A percentile compares a stretch with the other conserved stretches of the same genome.
These are phyloP conservation scores for Populus ilicifolia DNA, from an alignment of 345 rosid genomes.

Conservation along the genomic window DNA sequence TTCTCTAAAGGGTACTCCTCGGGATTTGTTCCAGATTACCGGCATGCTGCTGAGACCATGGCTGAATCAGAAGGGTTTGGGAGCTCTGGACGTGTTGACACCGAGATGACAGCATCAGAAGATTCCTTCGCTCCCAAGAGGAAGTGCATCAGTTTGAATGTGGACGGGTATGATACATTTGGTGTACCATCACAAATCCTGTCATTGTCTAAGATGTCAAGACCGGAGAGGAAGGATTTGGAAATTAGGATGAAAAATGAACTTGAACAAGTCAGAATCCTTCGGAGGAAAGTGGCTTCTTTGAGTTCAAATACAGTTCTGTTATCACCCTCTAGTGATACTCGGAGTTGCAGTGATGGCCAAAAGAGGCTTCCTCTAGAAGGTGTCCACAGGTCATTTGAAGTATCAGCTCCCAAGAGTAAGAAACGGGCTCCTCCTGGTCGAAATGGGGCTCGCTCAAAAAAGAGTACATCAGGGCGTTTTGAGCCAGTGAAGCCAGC, in stretches of 20 bases:
- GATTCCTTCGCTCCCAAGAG: slow-evolving; percentile 52
- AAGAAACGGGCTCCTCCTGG: slow-evolving; percentile 48
- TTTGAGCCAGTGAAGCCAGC: slow-evolving; percentile 30
- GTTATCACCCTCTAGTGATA: slow-evolving; percentile 52
- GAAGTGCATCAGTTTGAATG: slow-evolving; percentile 54
- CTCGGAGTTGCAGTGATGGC: slow-evolving; percentile 66
- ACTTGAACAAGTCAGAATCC: slow-evolving; percentile 63
- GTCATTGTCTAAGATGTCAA: slow-evolving; percentile 57
- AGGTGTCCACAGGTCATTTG: slow-evolving; percentile 32
- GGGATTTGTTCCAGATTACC: slow-evolving; percentile 56
- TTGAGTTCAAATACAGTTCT: slow-evolving; percentile 34
- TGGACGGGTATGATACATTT: slow-evolving; percentile 43
- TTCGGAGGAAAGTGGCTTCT: slow-evolving; percentile 53
- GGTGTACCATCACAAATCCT: slow-evolving; percentile 52
- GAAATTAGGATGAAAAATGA: slow-evolving; percentile 54
- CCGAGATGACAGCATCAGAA: slow-evolving; percentile 55
- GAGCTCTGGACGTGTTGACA: slow-evolving; percentile 51
- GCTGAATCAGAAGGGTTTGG: slow-evolving; percentile 76
- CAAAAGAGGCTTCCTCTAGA: slow-evolving; percentile 45
- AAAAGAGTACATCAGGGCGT: slow-evolving; percentile 38
- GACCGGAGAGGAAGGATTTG: slow-evolving; percentile 54
- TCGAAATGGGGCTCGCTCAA: slow-evolving; percentile 38
- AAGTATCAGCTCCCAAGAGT: slow-evolving; percentile 36
- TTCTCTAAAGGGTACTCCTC: slow-evolving; percentile 58
- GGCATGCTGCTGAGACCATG: slow-evolving; percentile 52